Conservation (phyloP, 1,284 basidiomycete species). For the Xerocomus amazonicus region DNA sequence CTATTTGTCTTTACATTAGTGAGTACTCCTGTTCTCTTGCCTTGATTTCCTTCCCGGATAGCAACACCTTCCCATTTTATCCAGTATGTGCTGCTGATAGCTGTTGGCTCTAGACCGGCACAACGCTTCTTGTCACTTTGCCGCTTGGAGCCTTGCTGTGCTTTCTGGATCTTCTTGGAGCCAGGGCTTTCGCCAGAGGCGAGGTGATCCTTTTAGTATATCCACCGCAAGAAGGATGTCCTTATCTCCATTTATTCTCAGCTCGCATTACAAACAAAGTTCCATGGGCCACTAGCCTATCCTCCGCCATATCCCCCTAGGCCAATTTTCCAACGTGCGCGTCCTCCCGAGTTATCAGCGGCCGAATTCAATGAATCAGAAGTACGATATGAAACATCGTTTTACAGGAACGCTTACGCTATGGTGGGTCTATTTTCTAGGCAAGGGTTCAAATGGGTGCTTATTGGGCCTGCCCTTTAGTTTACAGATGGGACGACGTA, state of each 20-base stretch:
- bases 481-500: slow-evolving; percentile 77
- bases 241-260: slow-evolving; percentile 27
- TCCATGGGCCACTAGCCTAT: slow-evolving; percentile 63
- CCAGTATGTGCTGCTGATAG: slow-evolving; percentile 15
- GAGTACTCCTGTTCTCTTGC: slow-evolving; percentile 1
- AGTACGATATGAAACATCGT: slow-evolving; percentile 52
- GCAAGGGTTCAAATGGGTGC: too few species aligned
- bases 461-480: slow-evolving; percentile 32
- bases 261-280: slow-evolving; percentile 64
- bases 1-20: slow-evolving; percentile 76
- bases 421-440: slow-evolving; percentile 48
- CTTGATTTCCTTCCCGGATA: not conserved
- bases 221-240: not conserved
- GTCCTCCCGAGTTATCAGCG: slow-evolving; percentile 45
- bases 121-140: slow-evolving; percentile 68
- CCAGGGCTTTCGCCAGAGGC: slow-evolving; percentile 62
- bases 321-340: slow-evolving; percentile 65
- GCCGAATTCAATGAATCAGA: slow-evolving; percentile 43
- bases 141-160: slow-evolving; percentile 74
- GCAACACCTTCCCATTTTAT: slow-evolving; percentile 3
- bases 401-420: slow-evolving; percentile 74
- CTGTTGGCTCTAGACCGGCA: slow-evolving; percentile 52
- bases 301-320: slow-evolving; percentile 55
- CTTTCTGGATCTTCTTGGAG: slow-evolving; percentile 71
- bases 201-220: slow-evolving; percentile 45